Base-by-base conservation (phyloP, 2,329 filamentous ascomycete species). In the Beauveria pseudobassiana region DNA sequence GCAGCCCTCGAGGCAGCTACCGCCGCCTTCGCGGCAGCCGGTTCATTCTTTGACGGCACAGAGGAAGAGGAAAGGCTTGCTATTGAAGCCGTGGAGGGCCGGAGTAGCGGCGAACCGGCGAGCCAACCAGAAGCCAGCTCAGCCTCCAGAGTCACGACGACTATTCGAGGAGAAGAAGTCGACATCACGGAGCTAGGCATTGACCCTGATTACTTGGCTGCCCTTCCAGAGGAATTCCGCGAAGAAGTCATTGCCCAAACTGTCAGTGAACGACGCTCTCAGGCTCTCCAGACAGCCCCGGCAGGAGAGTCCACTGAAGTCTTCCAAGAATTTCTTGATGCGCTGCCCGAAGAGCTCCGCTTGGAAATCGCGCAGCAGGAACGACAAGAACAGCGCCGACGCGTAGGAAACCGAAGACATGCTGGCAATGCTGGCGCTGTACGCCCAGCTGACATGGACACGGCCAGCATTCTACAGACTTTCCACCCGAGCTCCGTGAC, bases 171-270 rank as follows among this genome's bases (percentile, higher is more conserved):
- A 28, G 89, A 90, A 65, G 87, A 95, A 69, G 85, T 96, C 59
- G 95, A 99, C 72, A 95, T 99, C 54, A 99, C 95, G 0, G 90
- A 91, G 64, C 82, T 99, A 64, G 93, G 93, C 54, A 98, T 99
- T 68, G 95, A 99, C 71, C 85, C 89, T 18, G 93, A 96, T 62
- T 99, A 97, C 74, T 84, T 99, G 7, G 91, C 95, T 63, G 96
- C 93, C n/a, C 78, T 99, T n/a, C 95, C 95, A 0, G 95, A 99
- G 68, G 96, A 99, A 64, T 87, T 98, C 71, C 85, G 95, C 51
- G 93, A 98, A 73, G 95, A 99, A 72, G 95, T 99, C 54, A 90
- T 99, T 66, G 91, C 96, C 73, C 87, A 93, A 64, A 92, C 96
- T 63, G 84, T 96, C 65, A 91, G 90, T 58, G 87, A 91, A 66